These are phyloP conservation scores for Scutellaria barbata DNA, from an alignment of 257 asterid genomes.

Conservation along the genomic window DNA sequence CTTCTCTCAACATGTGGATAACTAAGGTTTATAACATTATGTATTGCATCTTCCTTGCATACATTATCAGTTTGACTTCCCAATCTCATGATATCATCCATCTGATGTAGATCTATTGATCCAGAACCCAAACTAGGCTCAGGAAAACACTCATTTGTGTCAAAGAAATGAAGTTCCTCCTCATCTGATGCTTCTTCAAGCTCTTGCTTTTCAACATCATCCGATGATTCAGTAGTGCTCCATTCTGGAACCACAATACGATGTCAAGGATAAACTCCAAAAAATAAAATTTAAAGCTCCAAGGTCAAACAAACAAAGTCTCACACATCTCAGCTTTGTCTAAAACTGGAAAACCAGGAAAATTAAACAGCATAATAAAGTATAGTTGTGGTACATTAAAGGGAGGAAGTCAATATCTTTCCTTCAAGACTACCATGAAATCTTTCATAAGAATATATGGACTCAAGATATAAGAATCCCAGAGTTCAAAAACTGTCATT, in stretches of 20 bases:
- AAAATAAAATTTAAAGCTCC: slow-evolving; percentile 3
- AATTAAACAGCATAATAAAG: background rate
- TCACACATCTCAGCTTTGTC: background rate
- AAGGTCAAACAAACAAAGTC: background rate
- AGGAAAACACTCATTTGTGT: slow-evolving; percentile 66
- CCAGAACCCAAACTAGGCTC: slow-evolving; percentile 46
- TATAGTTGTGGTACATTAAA: background rate
- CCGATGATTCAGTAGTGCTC: slow-evolving; percentile 97
- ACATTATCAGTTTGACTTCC: slow-evolving; percentile 39
- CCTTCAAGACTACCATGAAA: background rate
- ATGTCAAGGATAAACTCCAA: slow-evolving; percentile 11
- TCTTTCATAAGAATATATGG: background rate
- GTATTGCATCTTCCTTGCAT: slow-evolving; percentile 31
- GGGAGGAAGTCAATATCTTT: background rate
- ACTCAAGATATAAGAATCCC: background rate
- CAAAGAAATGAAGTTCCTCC: slow-evolving; percentile 77
- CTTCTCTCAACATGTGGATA: slow-evolving; percentile 63
- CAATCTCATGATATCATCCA: slow-evolving; percentile 39
- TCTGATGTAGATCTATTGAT: slow-evolving; percentile 47
- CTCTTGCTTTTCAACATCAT: slow-evolving; percentile 90
- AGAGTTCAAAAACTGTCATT: slow-evolving; percentile 12
- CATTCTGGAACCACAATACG: slow-evolving; percentile 58
- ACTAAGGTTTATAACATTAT: slow-evolving; percentile 33
- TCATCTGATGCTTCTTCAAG: slow-evolving; percentile 88
- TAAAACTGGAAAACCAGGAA: background rate